Base-by-base conservation (phyloP, 352 stramenopile genomes). In the Phytophthora cryptogea region DNA sequence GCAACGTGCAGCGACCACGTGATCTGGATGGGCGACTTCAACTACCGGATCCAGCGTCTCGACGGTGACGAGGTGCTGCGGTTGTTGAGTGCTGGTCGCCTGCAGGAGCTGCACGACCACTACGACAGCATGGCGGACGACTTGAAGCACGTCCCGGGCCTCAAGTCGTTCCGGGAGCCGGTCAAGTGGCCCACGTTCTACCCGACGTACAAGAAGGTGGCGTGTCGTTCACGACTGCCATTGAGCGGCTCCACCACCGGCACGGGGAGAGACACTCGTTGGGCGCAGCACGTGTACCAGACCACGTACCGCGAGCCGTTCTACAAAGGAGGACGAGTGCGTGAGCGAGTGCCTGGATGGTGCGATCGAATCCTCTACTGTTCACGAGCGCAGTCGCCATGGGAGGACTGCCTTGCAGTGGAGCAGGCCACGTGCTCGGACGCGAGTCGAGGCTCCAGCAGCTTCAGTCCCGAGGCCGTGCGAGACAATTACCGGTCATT, bases 1-100 rank as follows among this genome's bases (percentile, higher is more conserved):
- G 80, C 78, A 3, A 72, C 59, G 8, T 74, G 82, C 47, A 90
- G 86, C 27, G 74, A 90, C 51, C 81, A 94, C 47, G 71, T 92
- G 7, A 64, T 94, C 27, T 91, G 83, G 81, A 86, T 91, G 70
- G 86, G 86, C 2, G 83, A 94, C 59, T 83, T 94, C 33, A 92
- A 90, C 66, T 92, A 92, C 63, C 77, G 77, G 8, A 77, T 90
- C 50, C 63, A 83, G 27, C 69, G 59, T 4, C 61, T 87, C 8
- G 75, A 80, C 27, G 72, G 74, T 0, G 63, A 77, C 30, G 68
- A 78, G 7, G 78, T 89, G 53, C 45, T 88, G n/a, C 59, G 60
- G 16, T 53, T 83, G 10, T 45, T 92, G 7, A 63, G 46, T 31
- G 62, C 67, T 8, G 59, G 76, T 8, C 68, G 75, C 13, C 61